phyloP scores from a whole-genome alignment of 169 alveolate genomes.

The Plasmodium sp. region DNA sequence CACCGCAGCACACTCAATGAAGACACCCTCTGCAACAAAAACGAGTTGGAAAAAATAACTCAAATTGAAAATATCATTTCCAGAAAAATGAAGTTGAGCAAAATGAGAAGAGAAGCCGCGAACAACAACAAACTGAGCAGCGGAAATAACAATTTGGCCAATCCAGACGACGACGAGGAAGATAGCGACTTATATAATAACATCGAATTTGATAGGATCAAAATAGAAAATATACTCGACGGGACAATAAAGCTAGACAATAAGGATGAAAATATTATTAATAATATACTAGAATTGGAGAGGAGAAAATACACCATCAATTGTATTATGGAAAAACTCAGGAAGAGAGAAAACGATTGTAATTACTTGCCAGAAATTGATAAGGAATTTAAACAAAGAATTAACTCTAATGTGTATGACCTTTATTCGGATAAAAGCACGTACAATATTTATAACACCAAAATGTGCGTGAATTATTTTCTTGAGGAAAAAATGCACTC shows the following conservation, averaged over 20 bases:
- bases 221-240: constrained; percentile 13
- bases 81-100: constrained; percentile 21
- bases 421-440: constrained; percentile 47
- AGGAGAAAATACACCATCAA: constrained; percentile 62
- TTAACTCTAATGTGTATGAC: constrained; percentile 31
- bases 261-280: constrained; percentile 36
- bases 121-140: no score
- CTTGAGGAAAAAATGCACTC: constrained; percentile 63
- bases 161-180: neutral
- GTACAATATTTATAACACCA: constrained; percentile 40
- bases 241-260: constrained; percentile 29
- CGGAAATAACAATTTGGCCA: neutral
- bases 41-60: constrained; percentile 29
- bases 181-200: constrained; percentile 16
- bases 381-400: neutral
- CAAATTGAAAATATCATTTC: constrained; percentile 60
- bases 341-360: constrained; percentile 10
- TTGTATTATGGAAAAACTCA: constrained; percentile 52
- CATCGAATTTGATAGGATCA: constrained; percentile 16
- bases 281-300: constrained; percentile 58
- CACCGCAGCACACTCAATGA: neutral
- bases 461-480: constrained; percentile 60
- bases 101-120: neutral
- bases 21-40: constrained; percentile 22
- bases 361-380: neutral